Evolutionary conservation across 495 filamentous ascomycete genomes (phyloP).

Genomic region (Xylaria scruposa): DNA sequence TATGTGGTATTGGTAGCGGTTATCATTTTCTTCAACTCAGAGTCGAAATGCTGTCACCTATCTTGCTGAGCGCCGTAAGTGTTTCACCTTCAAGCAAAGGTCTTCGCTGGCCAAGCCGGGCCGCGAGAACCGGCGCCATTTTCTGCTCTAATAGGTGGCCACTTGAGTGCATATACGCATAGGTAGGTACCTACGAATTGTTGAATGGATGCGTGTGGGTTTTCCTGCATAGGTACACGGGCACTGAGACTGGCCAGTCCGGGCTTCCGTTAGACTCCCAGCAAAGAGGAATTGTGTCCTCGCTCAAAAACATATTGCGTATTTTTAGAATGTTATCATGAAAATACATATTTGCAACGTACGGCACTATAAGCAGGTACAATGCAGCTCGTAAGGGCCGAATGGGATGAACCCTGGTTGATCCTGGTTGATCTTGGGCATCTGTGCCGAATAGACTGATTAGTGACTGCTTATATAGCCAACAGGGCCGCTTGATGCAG

Average conservation of each 20-base stretch:
- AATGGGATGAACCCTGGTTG: slow-evolving; percentile 7
- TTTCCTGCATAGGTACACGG: background rate
- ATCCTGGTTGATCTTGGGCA: background rate
- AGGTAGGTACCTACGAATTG: background rate
- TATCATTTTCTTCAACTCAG: background rate
- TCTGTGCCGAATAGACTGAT: background rate
- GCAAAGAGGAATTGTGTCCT: background rate
- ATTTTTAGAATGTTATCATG: slow-evolving; percentile 3
- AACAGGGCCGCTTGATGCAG: background rate
- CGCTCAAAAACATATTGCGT: background rate
- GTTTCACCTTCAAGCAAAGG: background rate
- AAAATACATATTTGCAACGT: background rate
- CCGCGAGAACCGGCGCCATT: background rate
- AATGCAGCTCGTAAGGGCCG: background rate
- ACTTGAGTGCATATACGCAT: background rate
- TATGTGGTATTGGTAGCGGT: too few relatives aligned
- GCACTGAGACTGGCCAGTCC: background rate
- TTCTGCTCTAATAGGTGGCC: background rate
- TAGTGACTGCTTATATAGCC: background rate
- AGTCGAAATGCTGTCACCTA: background rate
- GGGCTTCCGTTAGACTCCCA: background rate
- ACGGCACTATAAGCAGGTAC: slow-evolving; percentile 3
- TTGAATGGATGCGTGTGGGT: background rate
- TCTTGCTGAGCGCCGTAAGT: background rate
- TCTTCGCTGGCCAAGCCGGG: background rate